A percentile compares a stretch with the other conserved stretches of the same genome.
phyloP scores from a whole-genome alignment of 495 filamentous ascomycete genomes.

The Jackrogersella minutella region DNA sequence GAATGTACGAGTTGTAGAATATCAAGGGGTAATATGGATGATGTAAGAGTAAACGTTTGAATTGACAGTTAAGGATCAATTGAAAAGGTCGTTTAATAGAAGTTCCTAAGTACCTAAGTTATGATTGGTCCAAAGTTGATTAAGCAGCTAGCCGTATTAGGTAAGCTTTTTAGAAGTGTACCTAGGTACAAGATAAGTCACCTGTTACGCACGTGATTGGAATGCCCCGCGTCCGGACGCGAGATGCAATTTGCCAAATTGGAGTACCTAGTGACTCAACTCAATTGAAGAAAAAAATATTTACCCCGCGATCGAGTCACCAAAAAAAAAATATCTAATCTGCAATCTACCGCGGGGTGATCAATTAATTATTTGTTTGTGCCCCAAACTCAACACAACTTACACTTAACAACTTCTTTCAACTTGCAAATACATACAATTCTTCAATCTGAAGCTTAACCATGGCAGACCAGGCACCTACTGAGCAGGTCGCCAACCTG shows the following conservation, averaged over 20 bases:
- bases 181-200: not conserved
- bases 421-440: not conserved
- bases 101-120: too few relatives aligned
- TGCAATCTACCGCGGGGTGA: slow-evolving; percentile 3
- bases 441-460: not conserved
- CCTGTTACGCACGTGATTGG: slow-evolving; percentile 11
- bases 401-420: not conserved
- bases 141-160: too few relatives aligned
- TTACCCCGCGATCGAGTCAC: slow-evolving; percentile 35
- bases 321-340: slow-evolving; percentile 13
- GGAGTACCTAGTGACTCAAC: slow-evolving; percentile 26
- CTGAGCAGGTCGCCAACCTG: slow-evolving; percentile 73
- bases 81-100: too few relatives aligned
- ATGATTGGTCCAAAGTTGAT: too few relatives aligned
- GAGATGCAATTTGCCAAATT: slow-evolving; percentile 17
- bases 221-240: slow-evolving; percentile 19
- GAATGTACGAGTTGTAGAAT: not conserved
- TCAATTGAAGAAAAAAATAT: slow-evolving; percentile 1
- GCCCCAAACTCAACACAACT: not conserved
- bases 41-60: too few relatives aligned
- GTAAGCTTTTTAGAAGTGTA: too few relatives aligned
- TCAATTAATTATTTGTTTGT: not conserved
- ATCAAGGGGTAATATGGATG: not conserved
- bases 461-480: slow-evolving; percentile 31
- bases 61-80: too few relatives aligned